These are phyloP conservation scores for Striga asiatica DNA, from an alignment of 257 asterid genomes.

Conservation along the genomic window DNA sequence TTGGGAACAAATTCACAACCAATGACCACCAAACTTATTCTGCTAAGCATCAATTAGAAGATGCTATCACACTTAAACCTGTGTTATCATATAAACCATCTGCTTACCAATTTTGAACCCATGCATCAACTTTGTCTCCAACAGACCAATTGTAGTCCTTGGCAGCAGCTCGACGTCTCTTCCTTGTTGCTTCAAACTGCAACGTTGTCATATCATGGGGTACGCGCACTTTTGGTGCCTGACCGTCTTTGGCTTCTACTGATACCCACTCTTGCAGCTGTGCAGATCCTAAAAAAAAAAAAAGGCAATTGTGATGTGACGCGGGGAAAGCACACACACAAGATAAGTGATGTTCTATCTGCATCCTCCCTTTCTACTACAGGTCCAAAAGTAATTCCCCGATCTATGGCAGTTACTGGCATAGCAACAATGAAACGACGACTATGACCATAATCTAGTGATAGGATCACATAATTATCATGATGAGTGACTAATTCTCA, in stretches of 20 bases:
- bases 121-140: conserved; percentile 88
- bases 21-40: too few species aligned
- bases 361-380: conserved; percentile 2
- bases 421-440: neutral
- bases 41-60: too few species aligned
- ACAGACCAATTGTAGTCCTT: conserved; percentile 69
- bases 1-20: neutral
- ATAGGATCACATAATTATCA: conserved; percentile 5
- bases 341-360: neutral
- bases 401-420: neutral
- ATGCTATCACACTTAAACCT: too few species aligned
- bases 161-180: conserved; percentile 74
- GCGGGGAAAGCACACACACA: neutral
- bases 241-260: conserved; percentile 43
- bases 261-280: conserved; percentile 81
- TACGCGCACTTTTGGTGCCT: conserved; percentile 50
- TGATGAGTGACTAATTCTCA: neutral
- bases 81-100: neutral
- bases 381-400: neutral
- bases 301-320: neutral
- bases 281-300: conserved; percentile 30
- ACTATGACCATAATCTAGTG: neutral
- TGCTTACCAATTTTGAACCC: conserved; percentile 63
- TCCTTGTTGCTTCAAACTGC: conserved; percentile 55
- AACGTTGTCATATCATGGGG: conserved; percentile 50